phyloP scores from a whole-genome alignment of 129 eudicot genomes.

The Gnaphalium uliginosum region DNA sequence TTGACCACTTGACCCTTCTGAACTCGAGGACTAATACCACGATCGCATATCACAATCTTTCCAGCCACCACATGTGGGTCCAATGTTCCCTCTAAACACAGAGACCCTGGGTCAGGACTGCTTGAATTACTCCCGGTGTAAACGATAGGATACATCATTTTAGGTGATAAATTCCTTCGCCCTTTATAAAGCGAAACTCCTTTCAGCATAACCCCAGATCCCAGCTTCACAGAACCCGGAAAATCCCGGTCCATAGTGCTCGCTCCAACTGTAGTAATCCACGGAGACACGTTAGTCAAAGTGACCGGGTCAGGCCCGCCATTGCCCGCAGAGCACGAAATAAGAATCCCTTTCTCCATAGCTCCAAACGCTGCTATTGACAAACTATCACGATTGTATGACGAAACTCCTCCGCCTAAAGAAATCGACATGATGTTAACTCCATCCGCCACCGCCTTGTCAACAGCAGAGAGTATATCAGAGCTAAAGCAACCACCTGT shows the following conservation, averaged over 20 bases:
- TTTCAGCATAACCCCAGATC: constrained; percentile 44
- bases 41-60: constrained; percentile 80
- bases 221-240: constrained; percentile 65
- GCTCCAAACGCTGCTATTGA: constrained; percentile 88
- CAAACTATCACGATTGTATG: constrained; percentile 74
- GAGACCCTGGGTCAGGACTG: constrained; percentile 67
- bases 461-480: constrained; percentile 82
- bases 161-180: constrained; percentile 38
- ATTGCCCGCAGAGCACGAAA: constrained; percentile 92
- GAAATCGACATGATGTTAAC: constrained; percentile 83
- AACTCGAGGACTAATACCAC: constrained; percentile 90
- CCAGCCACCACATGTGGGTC: constrained; percentile 64
- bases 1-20: constrained; percentile 93
- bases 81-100: constrained; percentile 83
- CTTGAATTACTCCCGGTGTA: constrained; percentile 72
- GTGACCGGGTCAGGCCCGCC: constrained; percentile 90
- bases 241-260: constrained; percentile 95
- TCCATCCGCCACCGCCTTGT: constrained; percentile 79
- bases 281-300: constrained; percentile 83
- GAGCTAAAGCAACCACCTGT: constrained; percentile 92
- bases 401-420: constrained; percentile 85
- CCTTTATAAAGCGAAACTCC: constrained; percentile 87
- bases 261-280: constrained; percentile 91
- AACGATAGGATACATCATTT: constrained; percentile 56
- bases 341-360: constrained; percentile 85